phyloP scores from a whole-genome alignment of 352 stramenopile species.

The Phytophthora foliorum region DNA sequence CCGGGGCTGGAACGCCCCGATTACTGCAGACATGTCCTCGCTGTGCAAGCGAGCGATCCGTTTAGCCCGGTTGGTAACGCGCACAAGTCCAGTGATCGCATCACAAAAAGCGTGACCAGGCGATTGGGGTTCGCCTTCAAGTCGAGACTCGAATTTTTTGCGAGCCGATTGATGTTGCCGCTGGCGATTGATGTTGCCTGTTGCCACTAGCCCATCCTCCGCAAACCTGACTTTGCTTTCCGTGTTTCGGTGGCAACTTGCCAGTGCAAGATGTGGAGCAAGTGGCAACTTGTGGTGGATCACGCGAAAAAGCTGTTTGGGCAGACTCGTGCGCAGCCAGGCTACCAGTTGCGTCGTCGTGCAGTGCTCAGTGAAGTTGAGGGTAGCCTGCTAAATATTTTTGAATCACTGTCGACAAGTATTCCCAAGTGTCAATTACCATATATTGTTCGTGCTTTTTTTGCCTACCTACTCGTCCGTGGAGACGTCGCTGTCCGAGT shows the following conservation, averaged over 20 bases:
- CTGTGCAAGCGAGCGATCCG: constrained; percentile 7
- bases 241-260: constrained; percentile 10
- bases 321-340: background rate
- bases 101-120: constrained; percentile 2
- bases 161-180: constrained; percentile 1
- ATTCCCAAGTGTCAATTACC: constrained; percentile 18
- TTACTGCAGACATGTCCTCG: constrained; percentile 11
- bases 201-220: constrained; percentile 3
- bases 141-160: constrained; percentile 7
- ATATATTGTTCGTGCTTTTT: constrained; percentile 19
- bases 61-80: constrained; percentile 16
- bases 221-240: constrained; percentile 6
- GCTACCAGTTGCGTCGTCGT: background rate
- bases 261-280: constrained; percentile 13
- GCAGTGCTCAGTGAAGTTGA: background rate
- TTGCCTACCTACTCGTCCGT: constrained; percentile 41
- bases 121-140: no score
- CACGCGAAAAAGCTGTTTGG: constrained; percentile 17
- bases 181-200: background rate
- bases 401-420: background rate
- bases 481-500: constrained; percentile 47
- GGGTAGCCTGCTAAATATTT: no score
- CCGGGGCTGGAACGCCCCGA: background rate
- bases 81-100: constrained; percentile 9
- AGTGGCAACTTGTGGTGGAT: constrained; percentile 10